These are phyloP conservation scores for Rhazya stricta DNA, from an alignment of 257 asterid genomes.

Conservation along the genomic window DNA sequence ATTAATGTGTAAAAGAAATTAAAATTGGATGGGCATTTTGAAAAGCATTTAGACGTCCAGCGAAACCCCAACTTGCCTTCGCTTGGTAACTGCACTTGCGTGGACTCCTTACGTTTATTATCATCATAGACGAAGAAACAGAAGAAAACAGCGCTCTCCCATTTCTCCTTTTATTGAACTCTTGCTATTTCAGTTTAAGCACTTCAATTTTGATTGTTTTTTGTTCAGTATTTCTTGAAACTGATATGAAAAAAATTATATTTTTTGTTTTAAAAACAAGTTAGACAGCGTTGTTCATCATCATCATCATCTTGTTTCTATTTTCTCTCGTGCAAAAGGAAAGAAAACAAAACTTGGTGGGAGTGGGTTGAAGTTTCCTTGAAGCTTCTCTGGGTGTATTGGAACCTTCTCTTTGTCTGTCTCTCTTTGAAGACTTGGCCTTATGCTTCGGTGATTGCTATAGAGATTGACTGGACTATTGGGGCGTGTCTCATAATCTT, in stretches of 20 bases:
- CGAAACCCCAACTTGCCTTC: not conserved
- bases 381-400: not conserved
- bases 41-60: not conserved
- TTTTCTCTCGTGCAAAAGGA: not conserved
- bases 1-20: no score
- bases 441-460: not conserved
- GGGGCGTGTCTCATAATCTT: not conserved
- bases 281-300: not conserved
- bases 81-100: not conserved
- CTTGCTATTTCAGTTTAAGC: not conserved
- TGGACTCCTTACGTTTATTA: not conserved
- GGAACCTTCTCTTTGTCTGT: not conserved
- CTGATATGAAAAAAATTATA: no score
- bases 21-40: no score
- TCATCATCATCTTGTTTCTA: not conserved
- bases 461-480: not conserved
- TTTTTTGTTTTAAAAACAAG: no score
- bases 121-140: no score
- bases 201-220: no score
- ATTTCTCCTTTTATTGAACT: no score
- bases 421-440: not conserved
- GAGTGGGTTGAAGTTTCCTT: not conserved
- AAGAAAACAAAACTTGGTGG: not conserved
- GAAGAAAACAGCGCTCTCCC: no score
- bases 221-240: not conserved